These are phyloP conservation scores for Coemansia sp. DNA, from an alignment of 192 early-diverging fungal genomes.

Conservation along the genomic window DNA sequence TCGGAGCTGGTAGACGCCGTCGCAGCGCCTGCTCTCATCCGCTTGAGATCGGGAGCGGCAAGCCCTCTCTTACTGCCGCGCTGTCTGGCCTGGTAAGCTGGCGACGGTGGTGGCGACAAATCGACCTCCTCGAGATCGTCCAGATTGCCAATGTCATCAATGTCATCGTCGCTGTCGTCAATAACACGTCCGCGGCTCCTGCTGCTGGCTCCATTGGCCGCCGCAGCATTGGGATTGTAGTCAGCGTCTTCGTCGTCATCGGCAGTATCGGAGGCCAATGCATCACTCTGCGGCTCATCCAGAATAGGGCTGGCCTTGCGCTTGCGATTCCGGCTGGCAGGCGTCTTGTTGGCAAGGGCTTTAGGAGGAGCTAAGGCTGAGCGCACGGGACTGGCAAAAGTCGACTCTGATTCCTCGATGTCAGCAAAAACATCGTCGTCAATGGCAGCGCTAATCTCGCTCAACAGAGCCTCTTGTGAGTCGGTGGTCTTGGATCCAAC, in stretches of 20 bases:
- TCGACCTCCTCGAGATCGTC: conserved; percentile 9
- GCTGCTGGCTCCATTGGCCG: not conserved
- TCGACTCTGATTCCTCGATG: conserved; percentile 20
- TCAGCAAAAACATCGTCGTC: conserved; percentile 38
- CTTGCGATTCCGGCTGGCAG: conserved; percentile 22
- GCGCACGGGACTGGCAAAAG: not conserved
- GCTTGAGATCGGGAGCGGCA: conserved; percentile 8
- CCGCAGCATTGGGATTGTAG: conserved; percentile 12
- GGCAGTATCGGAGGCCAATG: not conserved
- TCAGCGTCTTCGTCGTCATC: conserved; percentile 29
- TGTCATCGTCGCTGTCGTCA: conserved; percentile 38
- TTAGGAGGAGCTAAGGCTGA: not conserved
- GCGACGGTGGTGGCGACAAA: not conserved
- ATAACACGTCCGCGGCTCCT: conserved; percentile 15
- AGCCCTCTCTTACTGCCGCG: not conserved
- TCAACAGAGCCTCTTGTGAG: conserved; percentile 46
- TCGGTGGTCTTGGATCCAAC: conserved; percentile 6
- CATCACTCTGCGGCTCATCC: not conserved
- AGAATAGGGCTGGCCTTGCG: conserved; percentile 4
- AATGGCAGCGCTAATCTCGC: conserved; percentile 14
- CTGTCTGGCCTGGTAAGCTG: not conserved
- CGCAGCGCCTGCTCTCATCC: conserved; percentile 9
- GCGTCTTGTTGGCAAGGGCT: not conserved
- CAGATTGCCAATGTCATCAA: conserved; percentile 1
- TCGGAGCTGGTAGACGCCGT: conserved; percentile 22